These are phyloP conservation scores for Narthecium ossifragum DNA, from an alignment of 106 monocot species.

Conservation along the genomic window DNA sequence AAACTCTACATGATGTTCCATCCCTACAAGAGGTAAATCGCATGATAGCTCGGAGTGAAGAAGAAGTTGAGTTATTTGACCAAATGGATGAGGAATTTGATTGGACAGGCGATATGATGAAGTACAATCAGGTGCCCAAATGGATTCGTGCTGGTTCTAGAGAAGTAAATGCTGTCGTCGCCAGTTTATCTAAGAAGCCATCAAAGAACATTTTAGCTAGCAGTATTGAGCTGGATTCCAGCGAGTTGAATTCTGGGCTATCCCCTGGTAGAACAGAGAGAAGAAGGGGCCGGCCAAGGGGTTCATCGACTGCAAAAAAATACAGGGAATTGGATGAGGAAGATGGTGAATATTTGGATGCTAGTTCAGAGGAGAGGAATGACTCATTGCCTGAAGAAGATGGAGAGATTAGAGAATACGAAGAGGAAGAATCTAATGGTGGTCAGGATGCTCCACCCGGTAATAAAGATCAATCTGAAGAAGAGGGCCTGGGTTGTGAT, in stretches of 20 bases:
- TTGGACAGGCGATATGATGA: slow-evolving; percentile 85
- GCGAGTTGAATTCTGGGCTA: slow-evolving; percentile 15
- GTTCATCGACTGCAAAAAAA: slow-evolving; percentile 18
- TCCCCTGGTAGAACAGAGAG: slow-evolving; percentile 43
- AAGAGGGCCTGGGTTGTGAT: slow-evolving; percentile 36
- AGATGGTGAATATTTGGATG: slow-evolving; percentile 59
- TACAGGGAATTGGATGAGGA: slow-evolving; percentile 77
- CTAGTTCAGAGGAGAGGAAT: slow-evolving; percentile 50
- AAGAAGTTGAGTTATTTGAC: slow-evolving; percentile 92
- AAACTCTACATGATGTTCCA: slow-evolving; percentile 92
- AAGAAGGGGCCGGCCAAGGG: slow-evolving; percentile 43
- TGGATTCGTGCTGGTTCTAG: slow-evolving; percentile 77
- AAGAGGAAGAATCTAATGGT: slow-evolving; percentile 58
- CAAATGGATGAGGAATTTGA: slow-evolving; percentile 99
- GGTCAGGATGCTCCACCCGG: slow-evolving; percentile 19
- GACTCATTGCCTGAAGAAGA: slow-evolving; percentile 51
- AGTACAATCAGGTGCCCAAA: slow-evolving; percentile 74
- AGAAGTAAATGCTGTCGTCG: slow-evolving; percentile 59
- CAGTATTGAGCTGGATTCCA: slow-evolving; percentile 30
- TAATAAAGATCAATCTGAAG: slow-evolving; percentile 48
- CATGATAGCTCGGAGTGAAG: slow-evolving; percentile 87
- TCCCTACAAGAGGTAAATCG: slow-evolving; percentile 88
- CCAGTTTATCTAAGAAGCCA: slow-evolving; percentile 71
- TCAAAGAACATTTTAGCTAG: slow-evolving; percentile 60
- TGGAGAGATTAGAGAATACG: slow-evolving; percentile 54